Evolutionary conservation across 148 eudicot genomes (phyloP), one percentile per base, ranked within the genome.

Genomic region (Camellia sinensis): DNA sequence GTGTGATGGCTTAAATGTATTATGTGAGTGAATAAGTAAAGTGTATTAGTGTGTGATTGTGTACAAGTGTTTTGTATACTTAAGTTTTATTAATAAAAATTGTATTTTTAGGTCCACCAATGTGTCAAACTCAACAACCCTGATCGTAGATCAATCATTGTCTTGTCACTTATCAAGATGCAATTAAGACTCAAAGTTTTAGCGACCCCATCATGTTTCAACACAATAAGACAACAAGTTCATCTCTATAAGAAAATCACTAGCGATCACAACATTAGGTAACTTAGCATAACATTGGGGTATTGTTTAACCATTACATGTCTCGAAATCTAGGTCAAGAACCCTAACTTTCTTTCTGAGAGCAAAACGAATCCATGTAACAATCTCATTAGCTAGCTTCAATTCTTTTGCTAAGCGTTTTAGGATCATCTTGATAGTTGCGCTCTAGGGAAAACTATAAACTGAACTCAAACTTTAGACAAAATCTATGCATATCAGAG

Each of bases 261-360:
- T 75, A 22, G 63, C 56, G 45, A 84, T 75, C 4, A 71, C 81
- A 52, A 43, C 10, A 52, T 40, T 56, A 8, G 83, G 81, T 37
- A 84, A 73, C 50, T 29, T 29, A 29, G 37, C 37, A 29, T 29
- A 29, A 29, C 37, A 29, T 29, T 29, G 37, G 37, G 37, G 37
- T 29, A 29, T 29, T 29, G 37, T 29, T 29, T 29, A 29, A 29
- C 37, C 37, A 63, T 21, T 19, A 4, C 56, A 29, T 66, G 19
- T 70, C 70, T 53, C 19, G 45, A 76, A 48, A 75, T 48, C 59
- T 37, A 81, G 73, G 7, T 75, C 75, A 17, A 81, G 80, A 29
- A 69, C 67, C 75, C 76, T 67, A 12, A 81, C 83, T 67, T 81
- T 50, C 63, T 76, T 81, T 13, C 41, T 17, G 2, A 81, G 3